phyloP scores from a whole-genome alignment of 768 basidiomycete genomes.

The Steccherinum ochraceum region DNA sequence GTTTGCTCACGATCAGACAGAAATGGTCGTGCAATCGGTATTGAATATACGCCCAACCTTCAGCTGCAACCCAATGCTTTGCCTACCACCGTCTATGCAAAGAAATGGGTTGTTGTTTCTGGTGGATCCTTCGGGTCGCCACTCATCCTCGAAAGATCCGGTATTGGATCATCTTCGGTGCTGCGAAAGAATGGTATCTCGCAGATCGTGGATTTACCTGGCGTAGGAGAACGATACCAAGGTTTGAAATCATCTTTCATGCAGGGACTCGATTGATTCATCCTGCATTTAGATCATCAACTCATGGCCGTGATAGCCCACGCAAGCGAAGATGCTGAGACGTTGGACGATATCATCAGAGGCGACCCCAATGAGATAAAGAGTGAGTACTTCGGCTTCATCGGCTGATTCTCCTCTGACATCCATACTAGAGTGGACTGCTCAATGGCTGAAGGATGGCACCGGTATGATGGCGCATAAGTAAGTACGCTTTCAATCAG shows the following conservation, averaged over 20 bases:
- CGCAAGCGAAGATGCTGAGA: slow-evolving; percentile 39
- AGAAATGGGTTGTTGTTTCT: slow-evolving; percentile 10
- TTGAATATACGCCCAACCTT: slow-evolving; percentile 29
- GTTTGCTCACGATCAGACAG: slow-evolving; percentile 16
- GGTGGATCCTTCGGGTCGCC: slow-evolving; percentile 27
- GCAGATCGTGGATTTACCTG: slow-evolving; percentile 27
- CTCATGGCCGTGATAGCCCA: slow-evolving; percentile 26
- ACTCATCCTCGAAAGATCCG: slow-evolving; percentile 15
- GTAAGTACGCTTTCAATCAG: too few species aligned
- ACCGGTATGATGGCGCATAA: slow-evolving; percentile 48
- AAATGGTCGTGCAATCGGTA: slow-evolving; percentile 30
- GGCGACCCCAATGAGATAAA: slow-evolving; percentile 31
- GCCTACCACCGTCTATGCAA: slow-evolving; percentile 3
- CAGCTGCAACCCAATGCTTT: slow-evolving; percentile 16
- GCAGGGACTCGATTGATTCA: not conserved
- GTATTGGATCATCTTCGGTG: slow-evolving; percentile 27
- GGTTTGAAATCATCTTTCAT: slow-evolving; percentile 10
- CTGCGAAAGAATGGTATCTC: slow-evolving; percentile 24
- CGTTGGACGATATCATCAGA: slow-evolving; percentile 42
- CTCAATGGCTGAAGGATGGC: slow-evolving; percentile 32
- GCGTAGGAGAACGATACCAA: slow-evolving; percentile 25
- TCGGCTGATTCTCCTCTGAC: not conserved
- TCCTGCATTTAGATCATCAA: slow-evolving; percentile 29
- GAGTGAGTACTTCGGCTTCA: slow-evolving; percentile 28
- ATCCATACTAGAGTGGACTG: slow-evolving; percentile 26